These are phyloP conservation scores for Reutealis trisperma DNA, from an alignment of 345 rosid genomes.

Conservation along the genomic window DNA sequence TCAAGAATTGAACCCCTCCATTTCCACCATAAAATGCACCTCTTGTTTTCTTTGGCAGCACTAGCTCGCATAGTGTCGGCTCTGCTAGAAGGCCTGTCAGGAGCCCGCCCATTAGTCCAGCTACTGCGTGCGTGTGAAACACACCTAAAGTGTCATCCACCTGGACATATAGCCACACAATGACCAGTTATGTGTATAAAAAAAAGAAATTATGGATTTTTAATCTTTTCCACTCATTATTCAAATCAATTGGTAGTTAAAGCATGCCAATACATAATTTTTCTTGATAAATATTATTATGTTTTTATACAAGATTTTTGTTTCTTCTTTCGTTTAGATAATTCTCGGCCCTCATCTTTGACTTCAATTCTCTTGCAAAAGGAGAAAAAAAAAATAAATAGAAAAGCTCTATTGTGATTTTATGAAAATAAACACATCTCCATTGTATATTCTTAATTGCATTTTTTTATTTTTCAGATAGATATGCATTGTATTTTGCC, in stretches of 20 bases:
- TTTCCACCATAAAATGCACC: slow-evolving; percentile 82
- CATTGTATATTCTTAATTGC: not conserved
- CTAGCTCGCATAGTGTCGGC: slow-evolving; percentile 58
- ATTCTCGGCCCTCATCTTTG: not conserved
- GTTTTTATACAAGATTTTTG: not conserved
- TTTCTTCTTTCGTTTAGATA: not conserved
- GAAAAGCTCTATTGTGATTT: not conserved
- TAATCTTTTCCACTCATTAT: no score
- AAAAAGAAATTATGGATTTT: no score
- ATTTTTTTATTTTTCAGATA: not conserved
- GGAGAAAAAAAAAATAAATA: not conserved
- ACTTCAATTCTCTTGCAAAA: not conserved
- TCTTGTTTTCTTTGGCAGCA: slow-evolving; percentile 43
- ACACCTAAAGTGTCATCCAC: slow-evolving; percentile 88
- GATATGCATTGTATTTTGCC: not conserved
- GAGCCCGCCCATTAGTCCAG: slow-evolving; percentile 77
- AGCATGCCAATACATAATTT: no score
- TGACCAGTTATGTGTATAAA: no score
- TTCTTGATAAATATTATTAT: no score
- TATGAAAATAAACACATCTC: not conserved
- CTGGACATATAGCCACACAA: slow-evolving; percentile 24
- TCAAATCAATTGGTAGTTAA: no score
- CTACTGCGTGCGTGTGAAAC: slow-evolving; percentile 95
- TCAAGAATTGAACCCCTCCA: slow-evolving; percentile 64
- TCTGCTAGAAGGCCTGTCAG: slow-evolving; percentile 83